Percentiles rank a stretch among this genome's conserved stretches.
phyloP scores from a whole-genome alignment of 768 basidiomycete species.

The Mycena galericulata region DNA sequence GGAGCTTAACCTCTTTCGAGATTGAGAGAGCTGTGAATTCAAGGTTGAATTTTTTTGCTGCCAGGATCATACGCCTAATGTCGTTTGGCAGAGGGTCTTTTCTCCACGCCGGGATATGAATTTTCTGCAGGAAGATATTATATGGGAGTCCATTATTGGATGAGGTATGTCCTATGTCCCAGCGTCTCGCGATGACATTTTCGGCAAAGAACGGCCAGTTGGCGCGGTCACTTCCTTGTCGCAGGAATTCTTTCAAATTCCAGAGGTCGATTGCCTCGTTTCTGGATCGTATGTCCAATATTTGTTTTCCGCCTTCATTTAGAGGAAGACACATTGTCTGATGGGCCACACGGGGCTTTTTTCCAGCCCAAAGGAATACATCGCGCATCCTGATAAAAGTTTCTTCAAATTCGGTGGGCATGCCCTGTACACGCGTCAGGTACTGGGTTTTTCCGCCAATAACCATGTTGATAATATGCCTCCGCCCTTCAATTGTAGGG shows the following conservation, averaged over 20 bases:
- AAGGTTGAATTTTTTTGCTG: conserved; percentile 4
- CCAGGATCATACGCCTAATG: not conserved
- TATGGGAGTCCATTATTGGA: not conserved
- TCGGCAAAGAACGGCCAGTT: conserved; percentile 14
- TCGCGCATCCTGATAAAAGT: not conserved
- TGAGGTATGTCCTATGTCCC: not conserved
- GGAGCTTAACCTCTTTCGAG: not conserved
- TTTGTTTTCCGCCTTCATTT: conserved; percentile 5
- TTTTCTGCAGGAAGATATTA: not conserved
- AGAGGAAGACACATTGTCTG: conserved; percentile 14
- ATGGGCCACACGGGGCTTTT: conserved; percentile 12
- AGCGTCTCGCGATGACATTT: not conserved
- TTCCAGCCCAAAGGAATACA: conserved; percentile 23
- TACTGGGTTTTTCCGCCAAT: conserved; percentile 42
- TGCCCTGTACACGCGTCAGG: conserved; percentile 40
- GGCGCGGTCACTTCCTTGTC: not conserved
- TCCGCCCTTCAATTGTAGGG: conserved; percentile 30
- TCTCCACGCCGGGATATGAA: conserved; percentile 2
- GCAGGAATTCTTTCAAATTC: too few relatives aligned
- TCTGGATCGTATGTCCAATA: not conserved
- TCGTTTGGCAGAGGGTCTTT: not conserved
- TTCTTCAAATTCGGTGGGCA: conserved; percentile 35
- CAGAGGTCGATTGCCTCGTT: conserved; percentile 9
- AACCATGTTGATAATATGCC: conserved; percentile 37
- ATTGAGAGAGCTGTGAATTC: conserved; percentile 9